Conservation (phyloP, 2,329 filamentous ascomycete genomes). For the Ceratocystis lukuohia region DNA sequence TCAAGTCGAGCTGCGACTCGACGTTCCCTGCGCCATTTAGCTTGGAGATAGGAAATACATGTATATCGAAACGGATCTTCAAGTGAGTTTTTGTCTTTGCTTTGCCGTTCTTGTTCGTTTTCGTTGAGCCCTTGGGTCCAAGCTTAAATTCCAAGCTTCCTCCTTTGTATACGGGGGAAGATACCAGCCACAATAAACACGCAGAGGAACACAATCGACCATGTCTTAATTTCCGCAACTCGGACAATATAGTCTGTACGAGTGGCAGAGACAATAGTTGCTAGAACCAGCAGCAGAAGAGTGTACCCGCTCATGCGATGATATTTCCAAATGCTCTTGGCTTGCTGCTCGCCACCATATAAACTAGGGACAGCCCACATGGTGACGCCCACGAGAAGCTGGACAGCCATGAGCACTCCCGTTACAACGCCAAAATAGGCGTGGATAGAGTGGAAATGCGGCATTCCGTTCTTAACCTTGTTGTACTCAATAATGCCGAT, state of each 20-base stretch:
- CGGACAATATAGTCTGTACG: constrained; percentile 60
- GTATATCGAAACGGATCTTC: too few species aligned
- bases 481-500: constrained; percentile 67
- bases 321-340: constrained; percentile 80
- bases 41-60: too few species aligned
- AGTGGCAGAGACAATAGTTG: constrained; percentile 61
- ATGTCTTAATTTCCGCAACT: constrained; percentile 58
- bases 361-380: constrained; percentile 63
- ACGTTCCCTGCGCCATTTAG: too few species aligned
- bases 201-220: constrained; percentile 56
- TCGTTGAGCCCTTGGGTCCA: background rate
- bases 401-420: constrained; percentile 54
- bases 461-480: constrained; percentile 54
- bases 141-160: constrained; percentile 52
- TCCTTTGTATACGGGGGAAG: constrained; percentile 63
- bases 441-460: constrained; percentile 70
- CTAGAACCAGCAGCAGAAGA: constrained; percentile 55
- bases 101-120: constrained; percentile 5
- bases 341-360: constrained; percentile 66
- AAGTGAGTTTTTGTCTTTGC: background rate
- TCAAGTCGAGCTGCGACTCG: too few species aligned
- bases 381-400: constrained; percentile 67
- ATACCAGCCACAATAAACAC: constrained; percentile 58
- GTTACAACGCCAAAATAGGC: constrained; percentile 70
- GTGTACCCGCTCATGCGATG: constrained; percentile 69